Base-by-base conservation (phyloP, 768 basidiomycete genomes). In the Gloeostereum incarnatum region DNA sequence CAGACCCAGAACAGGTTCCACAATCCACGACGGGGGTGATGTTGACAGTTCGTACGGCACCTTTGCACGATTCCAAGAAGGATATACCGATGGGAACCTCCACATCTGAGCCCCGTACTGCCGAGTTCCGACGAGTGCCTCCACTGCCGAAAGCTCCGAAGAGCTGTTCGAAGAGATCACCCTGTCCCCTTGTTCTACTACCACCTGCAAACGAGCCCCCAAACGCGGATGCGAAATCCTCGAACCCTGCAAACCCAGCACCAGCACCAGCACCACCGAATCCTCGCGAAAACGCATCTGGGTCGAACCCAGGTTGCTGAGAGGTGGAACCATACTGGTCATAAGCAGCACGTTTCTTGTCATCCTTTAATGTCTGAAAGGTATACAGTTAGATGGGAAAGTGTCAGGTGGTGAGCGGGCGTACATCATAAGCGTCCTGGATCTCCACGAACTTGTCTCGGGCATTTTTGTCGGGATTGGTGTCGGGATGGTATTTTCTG, bases 401-500 rank as follows among this genome's bases (percentile, higher is more conserved):
- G 35, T 33, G 34, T 40, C 39, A 21, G 20, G 41, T 45, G 38
- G 27, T 24, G 43, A 41, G 44, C 43, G 42, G 27, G 48, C 49
- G 31, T 45, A 97, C 94, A 60, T 98, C 96, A 63, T 98, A 99
- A 8, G 96, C 96, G 50, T 80, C 75, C 56, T 98, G 96, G 41
- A 98, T 97, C 59, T 99, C 94, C 13, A 93, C 71, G 57, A 99
- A 99, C 56, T 87, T 89, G 45, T 86, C 87, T 49, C 89, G 81
- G 0, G 94, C 89, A 33, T 68, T 71, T 51, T 89, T 85, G 62
- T 94, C 89, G 29, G 90, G 85, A 61, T 92, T 98, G 9, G 92
- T 92, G 54, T 99, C 96, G 0, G 96, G 96, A 59, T 99, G 96
- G 53, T 85, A 96, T 68, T 98, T 94, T 44, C 94, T 86, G 13